Evolutionary conservation across 176 grass and related monocot species (phyloP).

Genomic region (Carex pumila): DNA sequence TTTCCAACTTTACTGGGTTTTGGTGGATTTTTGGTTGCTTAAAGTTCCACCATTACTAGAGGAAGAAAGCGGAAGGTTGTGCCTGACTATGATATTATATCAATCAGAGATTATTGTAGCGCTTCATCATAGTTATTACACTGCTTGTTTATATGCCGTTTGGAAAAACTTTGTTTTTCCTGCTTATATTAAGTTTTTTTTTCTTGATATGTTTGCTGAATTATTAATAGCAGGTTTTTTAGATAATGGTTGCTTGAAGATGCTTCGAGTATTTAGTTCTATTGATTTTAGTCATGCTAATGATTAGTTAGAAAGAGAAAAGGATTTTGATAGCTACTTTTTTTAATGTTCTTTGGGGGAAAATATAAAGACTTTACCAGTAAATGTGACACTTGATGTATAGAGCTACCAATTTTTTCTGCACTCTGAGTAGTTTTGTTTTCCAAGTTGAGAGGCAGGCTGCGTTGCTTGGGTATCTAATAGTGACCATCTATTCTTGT

Average conservation of each 20-base stretch:
- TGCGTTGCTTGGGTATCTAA: too few relatives aligned
- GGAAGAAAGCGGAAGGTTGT: neutral
- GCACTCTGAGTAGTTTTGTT: too few relatives aligned
- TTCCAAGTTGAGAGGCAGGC: too few relatives aligned
- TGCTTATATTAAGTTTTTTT: neutral
- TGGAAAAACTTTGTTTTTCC: neutral
- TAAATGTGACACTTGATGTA: neutral
- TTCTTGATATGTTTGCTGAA: neutral
- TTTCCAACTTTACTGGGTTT: too few relatives aligned
- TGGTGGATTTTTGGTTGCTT: neutral
- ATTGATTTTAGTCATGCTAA: neutral
- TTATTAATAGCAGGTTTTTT: neutral
- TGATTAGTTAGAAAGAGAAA: neutral
- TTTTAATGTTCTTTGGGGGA: neutral
- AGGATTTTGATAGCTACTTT: neutral
- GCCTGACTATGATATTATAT: neutral
- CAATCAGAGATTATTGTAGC: neutral
- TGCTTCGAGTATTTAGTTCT: neutral
- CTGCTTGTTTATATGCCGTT: too few relatives aligned
- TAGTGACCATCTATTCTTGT: too few relatives aligned
- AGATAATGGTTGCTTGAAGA: neutral
- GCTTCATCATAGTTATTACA: neutral
- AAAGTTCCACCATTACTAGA: neutral
- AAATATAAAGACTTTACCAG: neutral
- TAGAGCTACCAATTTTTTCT: neutral